phyloP scores from a whole-genome alignment of 1,139 yeast species.

The Debaryomyces psychrophilus region DNA sequence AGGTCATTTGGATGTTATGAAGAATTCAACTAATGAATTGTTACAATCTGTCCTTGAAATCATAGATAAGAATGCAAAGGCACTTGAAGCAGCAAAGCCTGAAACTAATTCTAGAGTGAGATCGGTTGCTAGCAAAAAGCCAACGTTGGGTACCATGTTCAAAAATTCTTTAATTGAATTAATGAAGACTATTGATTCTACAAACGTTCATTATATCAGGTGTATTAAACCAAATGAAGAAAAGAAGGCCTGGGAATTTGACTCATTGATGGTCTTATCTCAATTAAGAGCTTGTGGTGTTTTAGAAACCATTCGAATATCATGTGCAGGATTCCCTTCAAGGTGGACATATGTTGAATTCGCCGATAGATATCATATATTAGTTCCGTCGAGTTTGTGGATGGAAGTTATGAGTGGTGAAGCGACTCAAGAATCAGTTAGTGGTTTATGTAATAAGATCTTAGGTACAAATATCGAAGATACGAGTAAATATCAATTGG shows the following conservation, averaged over 20 bases:
- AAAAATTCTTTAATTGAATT: slow-evolving; percentile 89
- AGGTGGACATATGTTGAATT: slow-evolving; percentile 95
- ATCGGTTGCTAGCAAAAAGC: slow-evolving; percentile 63
- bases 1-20: slow-evolving; percentile 86
- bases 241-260: slow-evolving; percentile 95
- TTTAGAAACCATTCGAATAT: slow-evolving; percentile 90
- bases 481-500: slow-evolving; percentile 75
- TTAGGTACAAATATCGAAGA: slow-evolving; percentile 66
- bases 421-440: slow-evolving; percentile 60
- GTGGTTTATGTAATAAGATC: slow-evolving; percentile 68
- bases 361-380: slow-evolving; percentile 84
- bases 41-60: slow-evolving; percentile 64
- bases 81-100: slow-evolving; percentile 51
- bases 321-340: slow-evolving; percentile 98
- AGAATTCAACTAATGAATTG: slow-evolving; percentile 65
- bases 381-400: slow-evolving; percentile 75
- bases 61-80: slow-evolving; percentile 63
- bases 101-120: slow-evolving; percentile 39
- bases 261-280: slow-evolving; percentile 90
- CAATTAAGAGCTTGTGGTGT: slow-evolving; percentile 99
- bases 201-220: slow-evolving; percentile 94
- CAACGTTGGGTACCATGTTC: slow-evolving; percentile 93
- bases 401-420: slow-evolving; percentile 58
- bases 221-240: slow-evolving; percentile 96
- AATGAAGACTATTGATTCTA: slow-evolving; percentile 89